Percentiles rank a stretch among this genome's conserved stretches.
phyloP scores from a whole-genome alignment of 2,329 filamentous ascomycete species.

The Emmonsiellopsis sp. region DNA sequence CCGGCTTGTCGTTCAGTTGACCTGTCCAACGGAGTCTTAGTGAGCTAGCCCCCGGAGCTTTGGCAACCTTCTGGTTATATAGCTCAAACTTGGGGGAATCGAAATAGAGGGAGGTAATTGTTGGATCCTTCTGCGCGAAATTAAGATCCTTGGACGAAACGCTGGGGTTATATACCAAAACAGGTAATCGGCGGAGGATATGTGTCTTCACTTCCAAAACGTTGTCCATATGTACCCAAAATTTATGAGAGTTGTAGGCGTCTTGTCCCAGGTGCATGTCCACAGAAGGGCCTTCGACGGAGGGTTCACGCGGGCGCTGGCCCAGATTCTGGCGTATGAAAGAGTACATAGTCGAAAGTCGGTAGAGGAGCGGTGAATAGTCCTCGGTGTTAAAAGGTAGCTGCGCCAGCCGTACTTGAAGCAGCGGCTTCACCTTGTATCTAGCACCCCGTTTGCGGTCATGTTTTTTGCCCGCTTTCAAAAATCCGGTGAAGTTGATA shows the following conservation, averaged over 20 bases:
- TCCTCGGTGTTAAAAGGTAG: constrained; percentile 92
- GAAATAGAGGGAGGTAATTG: constrained; percentile 92
- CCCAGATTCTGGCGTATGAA: constrained; percentile 73
- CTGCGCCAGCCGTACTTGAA: constrained; percentile 80
- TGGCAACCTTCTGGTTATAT: constrained; percentile 76
- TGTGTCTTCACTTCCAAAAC: constrained; percentile 93
- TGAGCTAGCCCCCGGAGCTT: constrained; percentile 65
- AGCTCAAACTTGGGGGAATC: constrained; percentile 79
- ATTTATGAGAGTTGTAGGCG: constrained; percentile 78
- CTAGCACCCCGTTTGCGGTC: constrained; percentile 80
- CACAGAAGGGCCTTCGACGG: constrained; percentile 35
- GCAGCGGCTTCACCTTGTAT: constrained; percentile 83
- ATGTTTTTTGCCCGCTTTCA: constrained; percentile 99
- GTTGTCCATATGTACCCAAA: constrained; percentile 96
- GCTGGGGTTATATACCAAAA: constrained; percentile 87
- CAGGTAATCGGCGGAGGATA: constrained; percentile 80
- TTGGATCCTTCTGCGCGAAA: constrained; percentile 66
- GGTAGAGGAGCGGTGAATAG: constrained; percentile 81
- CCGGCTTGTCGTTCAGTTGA: constrained; percentile 65
- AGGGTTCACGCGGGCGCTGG: constrained; percentile 36
- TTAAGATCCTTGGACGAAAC: constrained; percentile 68
- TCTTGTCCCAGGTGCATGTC: constrained; percentile 47
- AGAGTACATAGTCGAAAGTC: constrained; percentile 87
- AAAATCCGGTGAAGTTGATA: constrained; percentile 94
- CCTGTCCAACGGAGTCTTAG: constrained; percentile 88